These are phyloP conservation scores for Hypoxylon perforatum DNA, from an alignment of 495 filamentous ascomycete species.

Conservation along the genomic window DNA sequence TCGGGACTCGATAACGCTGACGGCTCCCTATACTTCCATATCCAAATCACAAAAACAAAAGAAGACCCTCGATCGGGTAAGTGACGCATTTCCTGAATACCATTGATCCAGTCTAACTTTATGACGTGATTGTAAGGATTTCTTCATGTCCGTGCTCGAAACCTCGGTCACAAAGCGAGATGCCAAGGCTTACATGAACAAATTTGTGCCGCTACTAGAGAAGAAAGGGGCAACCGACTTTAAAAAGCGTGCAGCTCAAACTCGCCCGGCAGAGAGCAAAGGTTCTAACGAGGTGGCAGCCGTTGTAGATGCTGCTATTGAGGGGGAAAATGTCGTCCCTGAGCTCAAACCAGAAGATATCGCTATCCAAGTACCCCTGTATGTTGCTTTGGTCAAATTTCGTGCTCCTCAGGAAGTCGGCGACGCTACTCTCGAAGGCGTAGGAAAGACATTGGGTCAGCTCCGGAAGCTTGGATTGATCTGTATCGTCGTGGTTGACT, in stretches of 20 bases:
- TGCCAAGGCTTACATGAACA: slow-evolving; percentile 86
- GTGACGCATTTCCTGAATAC: neutral
- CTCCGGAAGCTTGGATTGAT: slow-evolving; percentile 82
- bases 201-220: slow-evolving; percentile 68
- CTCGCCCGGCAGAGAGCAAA: slow-evolving; percentile 11
- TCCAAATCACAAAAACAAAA: slow-evolving; percentile 55
- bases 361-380: slow-evolving; percentile 63
- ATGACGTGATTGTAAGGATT: slow-evolving; percentile 71
- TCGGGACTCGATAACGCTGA: slow-evolving; percentile 40
- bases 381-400: slow-evolving; percentile 89
- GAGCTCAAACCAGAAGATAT: slow-evolving; percentile 65
- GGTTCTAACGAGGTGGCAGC: slow-evolving; percentile 7
- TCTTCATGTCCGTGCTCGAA: slow-evolving; percentile 82
- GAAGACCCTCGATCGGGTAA: slow-evolving; percentile 56
- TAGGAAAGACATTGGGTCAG: slow-evolving; percentile 85
- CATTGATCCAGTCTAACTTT: slow-evolving; percentile 24
- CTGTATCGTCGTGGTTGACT: slow-evolving; percentile 85
- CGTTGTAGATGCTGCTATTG: slow-evolving; percentile 4
- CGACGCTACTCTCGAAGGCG: slow-evolving; percentile 73
- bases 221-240: slow-evolving; percentile 51
- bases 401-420: slow-evolving; percentile 75
- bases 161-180: slow-evolving; percentile 91
- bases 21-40: slow-evolving; percentile 48
- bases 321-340: slow-evolving; percentile 30
- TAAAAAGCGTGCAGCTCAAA: slow-evolving; percentile 50